phyloP scores from a whole-genome alignment of 306 rosid species.

The Lathyrus aphaca region DNA sequence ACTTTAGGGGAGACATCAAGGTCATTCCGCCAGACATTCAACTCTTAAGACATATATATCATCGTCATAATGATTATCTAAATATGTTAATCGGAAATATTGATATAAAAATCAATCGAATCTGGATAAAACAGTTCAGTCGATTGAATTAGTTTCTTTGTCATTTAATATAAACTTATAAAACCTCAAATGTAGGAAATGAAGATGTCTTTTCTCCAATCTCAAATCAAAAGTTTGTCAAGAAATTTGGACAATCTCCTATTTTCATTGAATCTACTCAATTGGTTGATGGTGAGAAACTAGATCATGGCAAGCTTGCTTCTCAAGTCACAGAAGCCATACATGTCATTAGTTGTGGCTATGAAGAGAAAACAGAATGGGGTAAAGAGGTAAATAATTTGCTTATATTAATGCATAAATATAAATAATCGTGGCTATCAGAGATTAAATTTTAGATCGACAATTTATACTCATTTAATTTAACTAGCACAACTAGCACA shows the following conservation, averaged over 20 bases:
- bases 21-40: too few species aligned
- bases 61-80: slow-evolving; percentile 15
- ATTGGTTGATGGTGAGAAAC: slow-evolving; percentile 54
- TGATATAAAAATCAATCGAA: not conserved
- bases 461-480: too few species aligned
- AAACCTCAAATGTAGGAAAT: slow-evolving; percentile 40
- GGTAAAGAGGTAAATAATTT: slow-evolving; percentile 70
- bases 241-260: slow-evolving; percentile 74
- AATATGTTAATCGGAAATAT: not conserved
- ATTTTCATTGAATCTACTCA: slow-evolving; percentile 62
- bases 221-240: slow-evolving; percentile 48
- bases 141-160: not conserved
- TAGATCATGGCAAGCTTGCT: slow-evolving; percentile 49
- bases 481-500: too few species aligned
- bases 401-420: too few species aligned
- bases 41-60: not conserved
- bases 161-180: slow-evolving; percentile 27
- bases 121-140: not conserved
- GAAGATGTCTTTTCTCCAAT: slow-evolving; percentile 36
- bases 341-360: slow-evolving; percentile 78
- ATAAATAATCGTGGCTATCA: too few species aligned
- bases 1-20: too few species aligned
- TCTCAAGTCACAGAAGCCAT: slow-evolving; percentile 71
- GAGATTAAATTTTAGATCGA: too few species aligned
- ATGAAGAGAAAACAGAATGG: slow-evolving; percentile 83